phyloP scores from a whole-genome alignment of 306 rosid genomes.

The Calophaca sinica region DNA sequence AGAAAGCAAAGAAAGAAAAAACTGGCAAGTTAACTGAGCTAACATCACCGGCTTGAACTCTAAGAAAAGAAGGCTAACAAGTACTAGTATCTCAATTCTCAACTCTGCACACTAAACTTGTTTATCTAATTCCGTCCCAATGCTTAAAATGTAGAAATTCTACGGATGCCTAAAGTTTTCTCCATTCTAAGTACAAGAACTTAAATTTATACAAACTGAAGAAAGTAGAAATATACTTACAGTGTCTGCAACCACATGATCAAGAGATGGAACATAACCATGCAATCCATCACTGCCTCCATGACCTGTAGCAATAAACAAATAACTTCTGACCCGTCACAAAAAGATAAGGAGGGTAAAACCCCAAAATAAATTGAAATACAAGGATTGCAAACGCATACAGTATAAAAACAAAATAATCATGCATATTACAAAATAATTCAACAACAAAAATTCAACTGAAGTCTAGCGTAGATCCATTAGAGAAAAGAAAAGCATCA shows the following conservation, averaged over 20 bases:
- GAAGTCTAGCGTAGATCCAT: background rate
- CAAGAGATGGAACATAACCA: slow-evolving; percentile 98
- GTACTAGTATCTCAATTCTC: background rate
- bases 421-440: slow-evolving; percentile 2
- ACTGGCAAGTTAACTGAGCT: background rate
- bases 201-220: background rate
- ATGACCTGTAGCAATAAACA: slow-evolving; percentile 68
- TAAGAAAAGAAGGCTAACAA: background rate
- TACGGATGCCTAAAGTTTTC: background rate
- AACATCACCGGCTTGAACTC: background rate
- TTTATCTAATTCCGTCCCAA: slow-evolving; percentile 5
- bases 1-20: background rate
- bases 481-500: background rate
- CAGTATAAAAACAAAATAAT: background rate
- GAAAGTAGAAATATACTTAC: slow-evolving; percentile 56
- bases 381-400: background rate
- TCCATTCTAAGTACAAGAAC: background rate
- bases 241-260: slow-evolving; percentile 95
- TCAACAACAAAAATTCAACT: slow-evolving; percentile 3
- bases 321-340: slow-evolving; percentile 24
- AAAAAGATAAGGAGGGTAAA: slow-evolving; percentile 12
- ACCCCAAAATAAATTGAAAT: background rate
- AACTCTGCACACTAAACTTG: background rate
- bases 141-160: slow-evolving; percentile 26
- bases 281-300: slow-evolving; percentile 99